Evolutionary conservation across 441 rosid genomes (phyloP).

Genomic region (Populus trichocarpa): DNA sequence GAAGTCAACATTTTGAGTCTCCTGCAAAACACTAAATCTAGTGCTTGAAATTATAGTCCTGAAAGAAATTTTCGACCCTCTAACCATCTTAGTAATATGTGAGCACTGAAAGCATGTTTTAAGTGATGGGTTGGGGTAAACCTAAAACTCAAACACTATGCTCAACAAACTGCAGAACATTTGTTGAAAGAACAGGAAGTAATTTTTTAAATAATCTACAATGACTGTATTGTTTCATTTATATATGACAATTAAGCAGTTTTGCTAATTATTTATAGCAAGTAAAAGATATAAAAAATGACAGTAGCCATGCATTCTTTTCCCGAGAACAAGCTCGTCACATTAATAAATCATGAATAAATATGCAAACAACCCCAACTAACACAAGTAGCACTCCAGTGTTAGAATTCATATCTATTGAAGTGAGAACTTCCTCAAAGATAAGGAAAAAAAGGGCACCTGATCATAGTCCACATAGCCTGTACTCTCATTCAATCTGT

Average conservation of each 20-base stretch:
- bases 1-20: background rate
- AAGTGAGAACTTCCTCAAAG: background rate
- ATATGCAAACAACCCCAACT: slow-evolving; percentile 4
- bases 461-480: slow-evolving; percentile 92
- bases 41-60: background rate
- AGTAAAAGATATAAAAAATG: slow-evolving; percentile 9
- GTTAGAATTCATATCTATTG: background rate
- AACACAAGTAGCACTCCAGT: background rate
- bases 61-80: background rate
- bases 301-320: background rate
- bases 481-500: slow-evolving; percentile 82
- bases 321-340: background rate
- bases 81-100: background rate
- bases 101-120: background rate
- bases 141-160: background rate
- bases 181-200: background rate
- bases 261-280: background rate
- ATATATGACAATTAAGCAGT: background rate
- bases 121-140: background rate
- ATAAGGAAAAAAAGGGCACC: slow-evolving; percentile 36
- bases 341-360: background rate
- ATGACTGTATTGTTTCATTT: background rate
- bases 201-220: background rate
- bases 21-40: background rate
- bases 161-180: background rate